Percentiles rank a stretch among this genome's conserved stretches.
These are phyloP conservation scores for Oleoguttula mirabilis DNA, from an alignment of 495 filamentous ascomycete species.

Conservation along the genomic window DNA sequence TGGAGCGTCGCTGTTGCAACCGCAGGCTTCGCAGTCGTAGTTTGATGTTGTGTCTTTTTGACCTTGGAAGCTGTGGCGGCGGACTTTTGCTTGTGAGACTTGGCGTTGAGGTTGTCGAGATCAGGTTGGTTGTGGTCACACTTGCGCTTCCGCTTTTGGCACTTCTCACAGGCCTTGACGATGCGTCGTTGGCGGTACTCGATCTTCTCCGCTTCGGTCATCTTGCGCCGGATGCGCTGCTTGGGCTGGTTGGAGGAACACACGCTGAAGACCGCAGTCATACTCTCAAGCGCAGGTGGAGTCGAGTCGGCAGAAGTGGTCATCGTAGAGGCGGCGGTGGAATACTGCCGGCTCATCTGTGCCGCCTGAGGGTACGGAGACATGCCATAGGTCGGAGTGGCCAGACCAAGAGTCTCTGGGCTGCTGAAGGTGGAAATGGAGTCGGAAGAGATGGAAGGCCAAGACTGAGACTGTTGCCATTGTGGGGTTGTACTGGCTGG, in stretches of 20 bases:
- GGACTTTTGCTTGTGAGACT: no score
- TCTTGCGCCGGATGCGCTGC: slow-evolving; percentile 15
- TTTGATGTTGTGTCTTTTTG: not conserved
- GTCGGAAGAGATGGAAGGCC: slow-evolving; percentile 16
- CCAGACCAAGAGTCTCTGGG: slow-evolving; percentile 11
- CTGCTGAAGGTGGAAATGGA: slow-evolving; percentile 13
- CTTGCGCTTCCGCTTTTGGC: slow-evolving; percentile 17
- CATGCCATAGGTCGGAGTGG: slow-evolving; percentile 12
- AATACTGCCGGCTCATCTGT: slow-evolving; percentile 2
- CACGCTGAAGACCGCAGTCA: slow-evolving; percentile 20
- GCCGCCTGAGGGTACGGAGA: slow-evolving; percentile 7
- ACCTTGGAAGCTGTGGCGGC: no score
- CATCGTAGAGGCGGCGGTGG: slow-evolving; percentile 2
- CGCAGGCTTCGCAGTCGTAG: not conserved
- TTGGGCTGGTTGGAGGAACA: slow-evolving; percentile 10
- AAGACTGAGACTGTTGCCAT: slow-evolving; percentile 11
- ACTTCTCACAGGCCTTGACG: slow-evolving; percentile 19
- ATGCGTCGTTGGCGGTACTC: slow-evolving; percentile 19
- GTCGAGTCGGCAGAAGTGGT: not conserved
- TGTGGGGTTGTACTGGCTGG: not conserved
- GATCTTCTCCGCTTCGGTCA: slow-evolving; percentile 20
- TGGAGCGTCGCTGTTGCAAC: not conserved
- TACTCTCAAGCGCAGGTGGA: slow-evolving; percentile 12
- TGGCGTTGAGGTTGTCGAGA: slow-evolving; percentile 9
- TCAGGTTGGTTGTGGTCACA: slow-evolving; percentile 19